Base-by-base conservation (phyloP, 495 filamentous ascomycete genomes). In the Xylaria telfairii region DNA sequence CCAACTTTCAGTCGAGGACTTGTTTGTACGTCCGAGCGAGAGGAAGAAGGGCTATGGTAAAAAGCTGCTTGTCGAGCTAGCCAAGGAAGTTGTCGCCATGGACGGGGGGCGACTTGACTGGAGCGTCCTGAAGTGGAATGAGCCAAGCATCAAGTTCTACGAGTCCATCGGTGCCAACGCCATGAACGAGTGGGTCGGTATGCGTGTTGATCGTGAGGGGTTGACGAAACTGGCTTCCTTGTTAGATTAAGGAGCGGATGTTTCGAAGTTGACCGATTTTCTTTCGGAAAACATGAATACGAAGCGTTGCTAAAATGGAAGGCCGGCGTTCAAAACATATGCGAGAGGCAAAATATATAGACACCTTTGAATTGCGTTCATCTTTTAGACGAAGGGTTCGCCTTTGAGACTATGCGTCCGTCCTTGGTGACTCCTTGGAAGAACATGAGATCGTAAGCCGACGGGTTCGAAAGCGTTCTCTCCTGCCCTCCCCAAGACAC, bases 91-190 rank as follows among this genome's bases (percentile, higher is more conserved):
- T 62, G 83, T 92, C 64, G 85, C 85, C 69, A 89, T 94, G 44
- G 82, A 87, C 15, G 95, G 94, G 0, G 86, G 87, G 8, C 87
- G 96, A 73, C 79, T 99, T 68, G 95, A 97, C 82, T 99, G 96
- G 96, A 93, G 88, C 76, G 95, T 97, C 74, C 79, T 99, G 73
- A 94, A 91, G 81, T 92, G 88, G 95, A 98, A 99, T 80, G 88
- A 93, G 83, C 92, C 92, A 49, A 92, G 89, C 73, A 93, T 98
- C 79, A 83, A 90, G 75, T 98, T 99, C 77, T 98, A 99, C 76
- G 87, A 91, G 76, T 85, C 87, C 71, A 84, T 97, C 68, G 95
- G 96, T 6, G 96, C 95, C n/a, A 87, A 82, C 76, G 82, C 82
- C 74, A 91, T 94, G 92, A 87, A 87, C 66, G 95, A 96, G 77